These are phyloP conservation scores for Rhodotorula graminis DNA, from an alignment of 768 basidiomycete species.

Conservation along the genomic window DNA sequence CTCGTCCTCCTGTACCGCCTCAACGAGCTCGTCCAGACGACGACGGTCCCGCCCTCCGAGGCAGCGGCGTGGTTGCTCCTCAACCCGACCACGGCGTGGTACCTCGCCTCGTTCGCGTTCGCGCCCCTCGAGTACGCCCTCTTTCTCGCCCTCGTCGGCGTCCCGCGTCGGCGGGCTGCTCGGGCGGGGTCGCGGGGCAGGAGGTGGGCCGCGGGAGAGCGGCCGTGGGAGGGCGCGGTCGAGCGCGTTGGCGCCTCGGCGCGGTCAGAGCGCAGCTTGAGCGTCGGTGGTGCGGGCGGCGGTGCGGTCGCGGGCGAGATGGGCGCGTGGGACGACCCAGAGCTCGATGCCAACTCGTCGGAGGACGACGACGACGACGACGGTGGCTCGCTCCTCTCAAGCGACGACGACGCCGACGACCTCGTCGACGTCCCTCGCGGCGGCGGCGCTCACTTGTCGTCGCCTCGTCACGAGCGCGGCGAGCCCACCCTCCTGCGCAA, in stretches of 20 bases:
- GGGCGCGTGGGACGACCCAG: too few relatives aligned
- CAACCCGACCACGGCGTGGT: slow-evolving; percentile 18
- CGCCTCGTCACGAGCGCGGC: neutral
- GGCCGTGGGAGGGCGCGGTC: slow-evolving; percentile 15
- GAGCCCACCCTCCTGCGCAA: neutral
- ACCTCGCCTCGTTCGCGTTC: slow-evolving; percentile 19
- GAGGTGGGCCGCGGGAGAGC: neutral
- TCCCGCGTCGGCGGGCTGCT: too few relatives aligned
- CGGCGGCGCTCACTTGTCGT: neutral
- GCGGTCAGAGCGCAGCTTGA: neutral
- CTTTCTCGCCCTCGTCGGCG: slow-evolving; percentile 21
- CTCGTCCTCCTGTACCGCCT: slow-evolving; percentile 34
- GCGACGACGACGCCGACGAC: slow-evolving; percentile 22
- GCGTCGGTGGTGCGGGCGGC: too few relatives aligned
- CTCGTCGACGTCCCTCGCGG: slow-evolving; percentile 33
- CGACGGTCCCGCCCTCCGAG: neutral
- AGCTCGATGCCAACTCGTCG: too few relatives aligned
- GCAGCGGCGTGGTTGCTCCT: too few relatives aligned
- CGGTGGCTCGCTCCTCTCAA: neutral
- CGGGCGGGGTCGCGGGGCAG: too few relatives aligned
- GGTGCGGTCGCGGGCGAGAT: too few relatives aligned
- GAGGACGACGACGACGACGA: neutral
- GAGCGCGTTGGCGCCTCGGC: neutral
- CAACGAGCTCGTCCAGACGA: slow-evolving; percentile 31
- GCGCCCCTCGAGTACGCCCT: slow-evolving; percentile 25